Evolutionary conservation across 306 rosid species (phyloP), one percentile per base, ranked within the genome.

Genomic region (Rosa persica): DNA sequence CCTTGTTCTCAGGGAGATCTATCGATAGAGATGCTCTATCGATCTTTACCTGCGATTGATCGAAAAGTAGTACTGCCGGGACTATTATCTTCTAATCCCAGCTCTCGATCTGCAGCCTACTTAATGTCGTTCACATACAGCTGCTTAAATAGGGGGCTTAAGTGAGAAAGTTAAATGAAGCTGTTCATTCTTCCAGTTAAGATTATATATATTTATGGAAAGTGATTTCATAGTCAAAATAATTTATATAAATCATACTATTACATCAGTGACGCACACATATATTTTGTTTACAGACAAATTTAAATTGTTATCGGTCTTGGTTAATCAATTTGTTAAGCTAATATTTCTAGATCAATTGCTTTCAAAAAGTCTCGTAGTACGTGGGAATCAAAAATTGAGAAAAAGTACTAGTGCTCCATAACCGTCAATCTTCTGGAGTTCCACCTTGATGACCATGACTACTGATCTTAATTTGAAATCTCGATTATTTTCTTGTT

Each of bases 371-470:
- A 61, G 44, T 34, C 46, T 17, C 36, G 22, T 36, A 0, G 43
- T 64, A 7, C 11, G 44, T 34, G 38, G 38, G 39, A 58, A 27
- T 25, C 17, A 23, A 39, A 60, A 30, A 4, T 12, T 4, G 38
- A 27, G 38, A 5, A 25, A 4, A 25, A 25, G 36, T 12, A 27
- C 67, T 1, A 1, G 67, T 4, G 38, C 39, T 12, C 36, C 36
- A 25, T 12, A 11, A 5, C 16, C 43, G 69, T 64, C 44, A 34
- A 64, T 36, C 12, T 64, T 64, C 69, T 64, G 69, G 43, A 34
- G 20, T 36, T 38, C 65, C 64, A 72, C 76, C 46, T 52, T 72
- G 34, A 42, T 36, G 76, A 51, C 48, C 76, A 51, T 38, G 64
- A 51, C 48, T 52, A 8, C 11, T 54, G 60, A 54, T 52, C 44